phyloP scores from a whole-genome alignment of 2,329 filamentous ascomycete genomes.

The Botryotinia narcissicola region DNA sequence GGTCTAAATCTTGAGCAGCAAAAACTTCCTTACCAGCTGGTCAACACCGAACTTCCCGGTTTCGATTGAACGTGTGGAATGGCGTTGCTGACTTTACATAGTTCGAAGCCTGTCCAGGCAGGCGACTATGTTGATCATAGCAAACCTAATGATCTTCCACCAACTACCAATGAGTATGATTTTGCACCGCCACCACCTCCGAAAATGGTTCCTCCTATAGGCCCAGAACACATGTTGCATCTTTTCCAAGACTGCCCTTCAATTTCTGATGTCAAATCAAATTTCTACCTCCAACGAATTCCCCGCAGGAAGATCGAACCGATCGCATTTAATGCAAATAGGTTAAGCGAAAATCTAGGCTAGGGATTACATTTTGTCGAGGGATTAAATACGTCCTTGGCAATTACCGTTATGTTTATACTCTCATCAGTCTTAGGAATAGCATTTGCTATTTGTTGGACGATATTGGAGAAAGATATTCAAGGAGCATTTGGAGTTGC shows the following conservation, averaged over 20 bases:
- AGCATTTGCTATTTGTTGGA: constrained; percentile 11
- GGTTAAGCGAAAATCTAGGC: background rate
- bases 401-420: background rate
- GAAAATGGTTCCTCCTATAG: constrained; percentile 18
- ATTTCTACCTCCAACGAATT: background rate
- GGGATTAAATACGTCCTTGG: background rate
- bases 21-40: background rate
- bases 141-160: constrained; percentile 19
- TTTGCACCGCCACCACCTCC: constrained; percentile 21
- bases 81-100: background rate
- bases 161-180: constrained; percentile 22
- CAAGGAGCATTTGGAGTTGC: constrained; percentile 22
- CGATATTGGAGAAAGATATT: constrained; percentile 20
- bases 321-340: background rate
- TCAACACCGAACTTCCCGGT: background rate
- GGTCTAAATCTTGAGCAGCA: background rate
- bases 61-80: background rate
- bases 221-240: background rate
- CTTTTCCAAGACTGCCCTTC: background rate
- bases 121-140: constrained; percentile 21
- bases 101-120: constrained; percentile 17
- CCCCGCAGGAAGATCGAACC: constrained; percentile 8
- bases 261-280: background rate
- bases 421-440: background rate
- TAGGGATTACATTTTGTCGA: constrained; percentile 2